Evolutionary conservation across 192 early-diverging fungal species (phyloP), one percentile per base, ranked within the genome.

Genomic region (Pecoramyces ruminantium): DNA sequence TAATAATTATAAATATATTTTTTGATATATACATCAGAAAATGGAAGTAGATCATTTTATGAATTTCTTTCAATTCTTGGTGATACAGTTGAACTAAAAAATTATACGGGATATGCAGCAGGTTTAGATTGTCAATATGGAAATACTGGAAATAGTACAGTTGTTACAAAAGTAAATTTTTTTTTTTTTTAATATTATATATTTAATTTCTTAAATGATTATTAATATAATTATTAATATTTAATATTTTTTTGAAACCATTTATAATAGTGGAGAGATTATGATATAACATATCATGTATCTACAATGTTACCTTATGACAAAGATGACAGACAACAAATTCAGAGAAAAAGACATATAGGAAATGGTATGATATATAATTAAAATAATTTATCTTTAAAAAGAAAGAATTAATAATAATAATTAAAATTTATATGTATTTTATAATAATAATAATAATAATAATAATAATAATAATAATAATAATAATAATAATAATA

Each of bases 321-420:
- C 13, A 29, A 77, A 28, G 86, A 81, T 25, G 87, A 89, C 51
- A 13, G 14, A 12, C 88, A 89, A 82, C 88, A 89, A 78, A 86
- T 89, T 67, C 83, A 87, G 81, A 79, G 88, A 29, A 89, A 89
- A 78, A 51, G 85, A 28, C 88, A 89, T 80, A 86, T 89, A 79
- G 88, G 88, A 29, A 89, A 89, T 78, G 87, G 87, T 88, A 83
- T 25, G 2, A 78, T 4, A 14, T 14, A 78, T 78, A 30, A 13
- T 78, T 14, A 29, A 30, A 30, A 78, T 14, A 16, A 38, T 13
- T 78, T 77, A 42, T 30, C n/a, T n/a, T n/a, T n/a, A n/a, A n/a
- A n/a, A n/a, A n/a, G n/a, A n/a, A n/a, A n/a, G n/a, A n/a, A n/a
- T n/a, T n/a, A n/a, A n/a, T n/a, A n/a, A n/a, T n/a, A n/a, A n/a